phyloP scores from a whole-genome alignment of 2,329 filamentous ascomycete species.

The Coniochaeta prunicola region DNA sequence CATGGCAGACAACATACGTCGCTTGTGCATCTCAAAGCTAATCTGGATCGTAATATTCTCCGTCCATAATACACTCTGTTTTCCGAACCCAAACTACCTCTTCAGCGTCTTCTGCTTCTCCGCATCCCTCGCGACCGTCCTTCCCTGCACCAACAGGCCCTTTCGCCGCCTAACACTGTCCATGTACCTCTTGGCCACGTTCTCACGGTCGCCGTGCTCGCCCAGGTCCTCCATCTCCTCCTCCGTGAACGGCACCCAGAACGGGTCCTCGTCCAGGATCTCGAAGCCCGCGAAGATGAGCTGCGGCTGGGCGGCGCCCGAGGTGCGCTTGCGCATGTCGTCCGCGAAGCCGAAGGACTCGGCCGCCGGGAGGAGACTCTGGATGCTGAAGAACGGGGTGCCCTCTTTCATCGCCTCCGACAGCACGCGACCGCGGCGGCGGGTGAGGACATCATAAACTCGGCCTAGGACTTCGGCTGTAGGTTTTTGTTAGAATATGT shows the following conservation, averaged over 20 bases:
- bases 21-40: no score
- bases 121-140: conserved; percentile 71
- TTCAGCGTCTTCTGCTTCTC: conserved; percentile 81
- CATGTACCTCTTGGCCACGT: conserved; percentile 94
- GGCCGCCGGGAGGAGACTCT: conserved; percentile 79
- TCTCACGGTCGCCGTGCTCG: conserved; percentile 87
- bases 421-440: conserved; percentile 80
- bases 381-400: conserved; percentile 92
- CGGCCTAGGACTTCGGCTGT: conserved; percentile 86
- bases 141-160: conserved; percentile 76
- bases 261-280: conserved; percentile 88
- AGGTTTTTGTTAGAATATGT: conserved; percentile 13
- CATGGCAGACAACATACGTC: no score
- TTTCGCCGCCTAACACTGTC: conserved; percentile 81
- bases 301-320: conserved; percentile 85
- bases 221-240: conserved; percentile 95
- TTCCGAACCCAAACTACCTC: conserved; percentile 27
- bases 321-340: conserved; percentile 92
- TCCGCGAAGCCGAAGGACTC: conserved; percentile 95
- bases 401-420: conserved; percentile 91
- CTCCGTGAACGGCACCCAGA: conserved; percentile 95
- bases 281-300: conserved; percentile 91
- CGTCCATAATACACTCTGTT: background rate
- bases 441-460: conserved; percentile 96
- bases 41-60: no score